Conservation (phyloP, 2,329 filamentous ascomycete species). For the Cladophialophora yegresii region DNA sequence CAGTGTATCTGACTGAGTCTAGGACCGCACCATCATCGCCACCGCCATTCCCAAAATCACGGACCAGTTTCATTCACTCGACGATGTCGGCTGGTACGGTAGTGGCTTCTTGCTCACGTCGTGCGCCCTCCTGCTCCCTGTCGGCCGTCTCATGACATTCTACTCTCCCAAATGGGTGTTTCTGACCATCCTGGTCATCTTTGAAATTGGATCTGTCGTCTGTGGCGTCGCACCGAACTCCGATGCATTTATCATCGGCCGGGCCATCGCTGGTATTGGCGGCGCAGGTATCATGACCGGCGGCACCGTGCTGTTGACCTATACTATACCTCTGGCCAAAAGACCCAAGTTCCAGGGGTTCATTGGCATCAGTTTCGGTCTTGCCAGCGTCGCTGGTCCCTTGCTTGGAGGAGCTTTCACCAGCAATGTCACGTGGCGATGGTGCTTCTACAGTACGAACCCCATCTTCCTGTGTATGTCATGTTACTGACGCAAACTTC, state of each 20-base stretch:
- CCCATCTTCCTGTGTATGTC: neutral
- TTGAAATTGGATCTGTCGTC: conserved; percentile 47
- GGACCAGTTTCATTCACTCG: conserved; percentile 50
- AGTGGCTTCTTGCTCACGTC: conserved; percentile 50
- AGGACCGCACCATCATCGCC: conserved; percentile 42
- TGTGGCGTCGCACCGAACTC: conserved; percentile 46
- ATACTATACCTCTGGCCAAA: conserved; percentile 36
- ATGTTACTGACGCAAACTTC: neutral
- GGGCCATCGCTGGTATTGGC: conserved; percentile 47
- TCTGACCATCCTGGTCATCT: conserved; percentile 44
- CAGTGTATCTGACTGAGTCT: neutral
- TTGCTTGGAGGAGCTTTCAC: conserved; percentile 49
- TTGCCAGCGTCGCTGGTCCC: conserved; percentile 45
- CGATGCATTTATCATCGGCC: conserved; percentile 45
- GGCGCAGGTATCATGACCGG: conserved; percentile 45
- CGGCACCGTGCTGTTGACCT: conserved; percentile 37
- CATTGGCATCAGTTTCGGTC: conserved; percentile 36
- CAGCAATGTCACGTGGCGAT: conserved; percentile 39
- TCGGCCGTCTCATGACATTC: conserved; percentile 49
- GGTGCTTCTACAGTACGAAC: conserved; percentile 35
- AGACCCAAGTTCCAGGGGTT: conserved; percentile 34
- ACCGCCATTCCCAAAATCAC: conserved; percentile 54
- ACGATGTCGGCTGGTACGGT: conserved; percentile 54
- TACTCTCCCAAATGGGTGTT: conserved; percentile 50
- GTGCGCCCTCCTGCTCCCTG: conserved; percentile 32